Conservation (phyloP, 2,329 filamentous ascomycete genomes). For the Botryotinia convoluta region DNA sequence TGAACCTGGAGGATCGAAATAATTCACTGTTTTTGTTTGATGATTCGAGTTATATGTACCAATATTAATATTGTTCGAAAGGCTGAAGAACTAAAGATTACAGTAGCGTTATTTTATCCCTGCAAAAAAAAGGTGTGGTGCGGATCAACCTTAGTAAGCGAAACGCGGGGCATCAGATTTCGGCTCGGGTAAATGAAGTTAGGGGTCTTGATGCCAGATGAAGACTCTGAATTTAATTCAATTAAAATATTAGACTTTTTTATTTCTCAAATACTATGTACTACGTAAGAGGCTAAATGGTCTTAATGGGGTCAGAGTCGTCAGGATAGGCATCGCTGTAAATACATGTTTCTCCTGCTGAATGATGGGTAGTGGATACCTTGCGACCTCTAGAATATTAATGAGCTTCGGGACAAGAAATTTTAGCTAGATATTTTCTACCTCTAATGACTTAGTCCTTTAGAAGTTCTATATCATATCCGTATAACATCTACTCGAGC, state of each 20-base stretch:
- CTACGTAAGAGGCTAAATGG: neutral
- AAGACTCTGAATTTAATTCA: neutral
- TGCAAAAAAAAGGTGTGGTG: neutral
- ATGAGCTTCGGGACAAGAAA: neutral
- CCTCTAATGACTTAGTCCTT: too few species aligned
- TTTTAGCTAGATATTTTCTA: neutral
- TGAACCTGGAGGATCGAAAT: neutral
- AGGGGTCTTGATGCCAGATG: neutral
- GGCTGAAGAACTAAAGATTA: slow-evolving; percentile 17
- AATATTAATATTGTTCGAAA: neutral
- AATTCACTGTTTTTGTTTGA: neutral
- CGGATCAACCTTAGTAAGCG: neutral
- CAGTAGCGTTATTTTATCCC: slow-evolving; percentile 18
- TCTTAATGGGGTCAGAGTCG: neutral
- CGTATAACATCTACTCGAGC: slow-evolving; percentile 83
- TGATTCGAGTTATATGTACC: neutral
- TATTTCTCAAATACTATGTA: neutral
- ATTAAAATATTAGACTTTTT: neutral
- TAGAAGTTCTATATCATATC: slow-evolving; percentile 50
- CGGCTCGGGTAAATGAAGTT: neutral
- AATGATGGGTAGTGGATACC: neutral
- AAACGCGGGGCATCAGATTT: slow-evolving; percentile 16
- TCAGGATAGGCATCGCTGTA: neutral
- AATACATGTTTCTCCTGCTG: neutral
- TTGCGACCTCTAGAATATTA: neutral